Evolutionary conservation across 352 stramenopile genomes (phyloP).

Genomic region (Globisporangium cederbergense): DNA sequence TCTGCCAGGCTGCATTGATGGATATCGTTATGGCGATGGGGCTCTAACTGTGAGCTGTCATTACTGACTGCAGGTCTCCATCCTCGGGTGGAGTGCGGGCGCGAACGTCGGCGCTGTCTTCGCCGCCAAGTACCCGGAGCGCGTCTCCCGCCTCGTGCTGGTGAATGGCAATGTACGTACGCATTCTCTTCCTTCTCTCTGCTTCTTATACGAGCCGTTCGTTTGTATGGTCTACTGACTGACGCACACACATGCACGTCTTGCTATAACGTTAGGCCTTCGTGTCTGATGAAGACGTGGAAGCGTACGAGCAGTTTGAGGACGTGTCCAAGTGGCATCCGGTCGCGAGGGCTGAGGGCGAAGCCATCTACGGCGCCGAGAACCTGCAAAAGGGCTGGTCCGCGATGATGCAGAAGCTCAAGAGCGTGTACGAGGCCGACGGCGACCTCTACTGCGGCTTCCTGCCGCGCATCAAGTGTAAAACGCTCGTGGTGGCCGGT

Average conservation of each 20-base stretch:
- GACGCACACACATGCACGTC: neutral
- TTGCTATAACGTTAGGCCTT: constrained; percentile 44
- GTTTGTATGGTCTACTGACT: neutral
- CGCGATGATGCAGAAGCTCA: constrained; percentile 51
- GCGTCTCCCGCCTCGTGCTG: constrained; percentile 67
- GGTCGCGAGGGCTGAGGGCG: constrained; percentile 38
- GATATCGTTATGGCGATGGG: neutral
- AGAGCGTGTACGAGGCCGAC: constrained; percentile 45
- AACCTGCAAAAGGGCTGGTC: constrained; percentile 58
- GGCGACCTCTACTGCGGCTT: constrained; percentile 71
- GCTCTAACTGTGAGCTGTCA: constrained; percentile 1
- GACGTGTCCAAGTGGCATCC: constrained; percentile 55
- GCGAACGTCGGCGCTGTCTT: constrained; percentile 73
- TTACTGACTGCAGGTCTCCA: constrained; percentile 45
- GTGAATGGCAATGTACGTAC: constrained; percentile 73
- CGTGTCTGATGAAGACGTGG: constrained; percentile 66
- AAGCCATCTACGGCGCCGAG: constrained; percentile 51
- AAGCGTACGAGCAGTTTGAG: constrained; percentile 44
- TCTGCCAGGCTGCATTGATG: neutral
- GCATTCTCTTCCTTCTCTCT: neutral
- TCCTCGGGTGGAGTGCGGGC: constrained; percentile 72
- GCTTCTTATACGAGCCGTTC: neutral
- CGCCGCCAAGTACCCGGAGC: constrained; percentile 61
- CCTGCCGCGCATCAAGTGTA: constrained; percentile 73
- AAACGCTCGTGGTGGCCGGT: constrained; percentile 74